Percentiles rank a stretch among this genome's conserved stretches.
These are phyloP conservation scores for Mucor mucedo DNA, from an alignment of 371 early-diverging fungal species.

Conservation along the genomic window DNA sequence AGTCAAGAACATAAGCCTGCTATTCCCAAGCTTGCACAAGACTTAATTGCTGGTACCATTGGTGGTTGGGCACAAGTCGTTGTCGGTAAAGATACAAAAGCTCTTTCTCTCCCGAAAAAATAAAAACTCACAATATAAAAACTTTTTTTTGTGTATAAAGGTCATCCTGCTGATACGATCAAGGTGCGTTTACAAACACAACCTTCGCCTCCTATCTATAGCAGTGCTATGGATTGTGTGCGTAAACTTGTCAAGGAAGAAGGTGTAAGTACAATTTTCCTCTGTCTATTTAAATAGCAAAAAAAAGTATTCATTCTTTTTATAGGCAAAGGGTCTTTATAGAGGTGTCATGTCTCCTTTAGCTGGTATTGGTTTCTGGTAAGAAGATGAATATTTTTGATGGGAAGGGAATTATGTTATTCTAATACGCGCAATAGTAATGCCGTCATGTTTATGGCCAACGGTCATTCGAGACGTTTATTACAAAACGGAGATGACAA, in stretches of 20 bases:
- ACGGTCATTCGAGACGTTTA: slow-evolving; percentile 74
- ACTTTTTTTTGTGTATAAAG: slow-evolving; percentile 23
- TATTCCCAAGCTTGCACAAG: slow-evolving; percentile 58
- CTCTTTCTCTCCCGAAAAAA: neutral
- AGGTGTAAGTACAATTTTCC: slow-evolving; percentile 57
- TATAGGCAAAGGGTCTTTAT: slow-evolving; percentile 73
- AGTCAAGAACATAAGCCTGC: slow-evolving; percentile 1
- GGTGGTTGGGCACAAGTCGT: slow-evolving; percentile 90
- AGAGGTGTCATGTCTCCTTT: slow-evolving; percentile 85
- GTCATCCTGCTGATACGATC: slow-evolving; percentile 81
- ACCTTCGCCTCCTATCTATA: slow-evolving; percentile 70
- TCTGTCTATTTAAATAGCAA: neutral
- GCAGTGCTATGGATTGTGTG: slow-evolving; percentile 77
- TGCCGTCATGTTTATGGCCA: slow-evolving; percentile 85
- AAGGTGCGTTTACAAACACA: slow-evolving; percentile 88
- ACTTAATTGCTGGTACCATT: slow-evolving; percentile 81
- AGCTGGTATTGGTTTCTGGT: slow-evolving; percentile 88
- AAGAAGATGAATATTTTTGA: slow-evolving; percentile 4
- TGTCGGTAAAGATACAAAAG: slow-evolving; percentile 58
- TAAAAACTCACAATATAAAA: neutral
- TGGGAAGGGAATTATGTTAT: neutral
- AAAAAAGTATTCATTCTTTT: slow-evolving; percentile 5
- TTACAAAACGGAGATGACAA: slow-evolving; percentile 60
- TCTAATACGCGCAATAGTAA: slow-evolving; percentile 52
- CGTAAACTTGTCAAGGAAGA: slow-evolving; percentile 71